phyloP scores from a whole-genome alignment of 768 basidiomycete species.

The Baorangia bicolor region DNA sequence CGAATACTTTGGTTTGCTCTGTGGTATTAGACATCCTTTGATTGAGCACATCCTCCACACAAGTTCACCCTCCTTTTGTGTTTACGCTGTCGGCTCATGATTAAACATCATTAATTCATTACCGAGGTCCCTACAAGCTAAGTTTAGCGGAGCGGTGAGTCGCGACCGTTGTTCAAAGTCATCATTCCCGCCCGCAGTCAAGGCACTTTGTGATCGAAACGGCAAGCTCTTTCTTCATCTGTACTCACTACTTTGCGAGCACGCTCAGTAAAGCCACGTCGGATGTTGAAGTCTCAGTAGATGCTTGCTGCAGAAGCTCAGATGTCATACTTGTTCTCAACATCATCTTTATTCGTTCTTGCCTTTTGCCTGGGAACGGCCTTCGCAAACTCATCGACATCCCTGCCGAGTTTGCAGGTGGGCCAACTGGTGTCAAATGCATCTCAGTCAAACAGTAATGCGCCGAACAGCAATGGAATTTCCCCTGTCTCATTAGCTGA shows the following conservation, averaged over 20 bases:
- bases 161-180: neutral
- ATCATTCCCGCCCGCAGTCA: neutral
- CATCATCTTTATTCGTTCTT: slow-evolving; percentile 6
- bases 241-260: neutral
- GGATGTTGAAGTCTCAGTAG: slow-evolving; percentile 23
- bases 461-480: slow-evolving; percentile 40
- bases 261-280: neutral
- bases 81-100: neutral
- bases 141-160: neutral
- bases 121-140: neutral
- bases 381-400: neutral
- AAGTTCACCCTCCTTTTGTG: neutral
- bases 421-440: slow-evolving; percentile 9
- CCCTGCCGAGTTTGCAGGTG: slow-evolving; percentile 13
- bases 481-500: slow-evolving; percentile 43
- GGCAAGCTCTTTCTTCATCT: neutral
- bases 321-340: slow-evolving; percentile 22
- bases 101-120: slow-evolving; percentile 1
- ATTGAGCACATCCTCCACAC: neutral
- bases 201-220: neutral
- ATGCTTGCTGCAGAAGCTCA: slow-evolving; percentile 2
- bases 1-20: slow-evolving; percentile 11
- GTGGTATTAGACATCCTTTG: slow-evolving; percentile 6
- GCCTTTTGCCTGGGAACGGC: slow-evolving; percentile 8
- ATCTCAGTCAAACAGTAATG: slow-evolving; percentile 15